A percentile compares a stretch with the other conserved stretches of the same genome.
phyloP scores from a whole-genome alignment of 768 basidiomycete genomes.

The Exidia glandulosa region DNA sequence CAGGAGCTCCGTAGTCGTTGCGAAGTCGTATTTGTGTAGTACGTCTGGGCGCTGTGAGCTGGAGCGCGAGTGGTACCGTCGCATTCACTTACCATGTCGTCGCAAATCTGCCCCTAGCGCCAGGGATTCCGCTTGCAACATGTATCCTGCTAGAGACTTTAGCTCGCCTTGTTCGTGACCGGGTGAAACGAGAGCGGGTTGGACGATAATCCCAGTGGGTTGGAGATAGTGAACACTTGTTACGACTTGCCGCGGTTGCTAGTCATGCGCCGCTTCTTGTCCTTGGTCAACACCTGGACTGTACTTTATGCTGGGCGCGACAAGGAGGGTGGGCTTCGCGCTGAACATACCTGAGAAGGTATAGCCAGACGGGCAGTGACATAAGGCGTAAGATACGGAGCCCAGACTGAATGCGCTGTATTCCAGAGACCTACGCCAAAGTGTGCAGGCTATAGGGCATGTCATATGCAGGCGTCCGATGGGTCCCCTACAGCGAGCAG shows the following conservation, averaged over 20 bases:
- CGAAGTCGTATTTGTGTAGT: slow-evolving; percentile 82
- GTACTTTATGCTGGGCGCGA: too few species aligned
- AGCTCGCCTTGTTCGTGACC: slow-evolving; percentile 52
- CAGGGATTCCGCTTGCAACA: slow-evolving; percentile 36
- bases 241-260: slow-evolving; percentile 81
- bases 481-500: too few species aligned
- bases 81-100: slow-evolving; percentile 51
- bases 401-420: too few species aligned
- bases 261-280: slow-evolving; percentile 76
- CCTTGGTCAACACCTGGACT: too few species aligned
- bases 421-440: too few species aligned
- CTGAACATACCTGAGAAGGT: too few species aligned
- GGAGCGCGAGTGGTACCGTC: slow-evolving; percentile 3
- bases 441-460: too few species aligned
- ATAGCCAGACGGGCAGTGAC: too few species aligned
- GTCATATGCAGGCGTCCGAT: too few species aligned
- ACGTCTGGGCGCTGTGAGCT: slow-evolving; percentile 45
- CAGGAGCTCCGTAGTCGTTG: slow-evolving; percentile 49
- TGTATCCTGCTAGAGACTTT: slow-evolving; percentile 72
- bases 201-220: slow-evolving; percentile 43
- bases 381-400: too few species aligned
- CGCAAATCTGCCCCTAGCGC: slow-evolving; percentile 46
- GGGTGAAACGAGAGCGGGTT: slow-evolving; percentile 83
- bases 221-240: slow-evolving; percentile 64
- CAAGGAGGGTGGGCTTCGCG: too few species aligned